Conservation (phyloP, 2,329 filamentous ascomycete species). For the Aspergillus pseudoviridinutans region DNA sequence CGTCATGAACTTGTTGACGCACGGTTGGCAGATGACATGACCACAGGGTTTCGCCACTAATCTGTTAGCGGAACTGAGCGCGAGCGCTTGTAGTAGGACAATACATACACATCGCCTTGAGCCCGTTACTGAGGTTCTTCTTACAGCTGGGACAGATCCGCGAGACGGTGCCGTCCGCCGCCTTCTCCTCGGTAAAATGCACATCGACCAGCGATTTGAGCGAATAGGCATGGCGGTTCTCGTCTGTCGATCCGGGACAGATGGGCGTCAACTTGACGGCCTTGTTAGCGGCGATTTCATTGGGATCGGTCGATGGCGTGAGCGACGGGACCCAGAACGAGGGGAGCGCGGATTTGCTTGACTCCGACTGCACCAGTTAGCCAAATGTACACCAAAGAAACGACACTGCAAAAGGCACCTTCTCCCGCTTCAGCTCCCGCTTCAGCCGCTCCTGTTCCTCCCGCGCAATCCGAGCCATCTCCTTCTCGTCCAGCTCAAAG, state of each 20-base stretch:
- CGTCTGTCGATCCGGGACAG: conserved; percentile 69
- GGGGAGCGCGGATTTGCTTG: conserved; percentile 65
- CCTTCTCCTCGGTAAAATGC: conserved; percentile 69
- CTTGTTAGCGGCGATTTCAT: conserved; percentile 55
- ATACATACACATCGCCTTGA: conserved; percentile 63
- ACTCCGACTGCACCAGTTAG: conserved; percentile 37
- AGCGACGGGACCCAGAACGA: conserved; percentile 93
- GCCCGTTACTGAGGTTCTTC: conserved; percentile 75
- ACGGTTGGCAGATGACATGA: conserved; percentile 83
- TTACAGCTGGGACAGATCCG: conserved; percentile 79
- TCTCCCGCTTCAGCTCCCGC: conserved; percentile 68
- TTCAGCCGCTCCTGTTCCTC: conserved; percentile 68
- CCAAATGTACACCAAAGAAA: background rate
- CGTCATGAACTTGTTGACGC: conserved; percentile 77
- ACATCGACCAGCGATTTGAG: conserved; percentile 74
- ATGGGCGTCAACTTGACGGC: conserved; percentile 64
- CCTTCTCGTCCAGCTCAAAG: conserved; percentile 73
- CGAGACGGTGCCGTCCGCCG: conserved; percentile 43
- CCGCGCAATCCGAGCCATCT: conserved; percentile 65
- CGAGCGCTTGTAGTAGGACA: background rate
- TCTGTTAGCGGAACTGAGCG: conserved; percentile 2
- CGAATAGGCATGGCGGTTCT: conserved; percentile 68
- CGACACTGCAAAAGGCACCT: conserved; percentile 42
- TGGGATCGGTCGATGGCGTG: conserved; percentile 61
- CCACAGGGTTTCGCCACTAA: conserved; percentile 78